Conservation (phyloP, 805 yeast species). For the Kluyveromyces wickerhamii region DNA sequence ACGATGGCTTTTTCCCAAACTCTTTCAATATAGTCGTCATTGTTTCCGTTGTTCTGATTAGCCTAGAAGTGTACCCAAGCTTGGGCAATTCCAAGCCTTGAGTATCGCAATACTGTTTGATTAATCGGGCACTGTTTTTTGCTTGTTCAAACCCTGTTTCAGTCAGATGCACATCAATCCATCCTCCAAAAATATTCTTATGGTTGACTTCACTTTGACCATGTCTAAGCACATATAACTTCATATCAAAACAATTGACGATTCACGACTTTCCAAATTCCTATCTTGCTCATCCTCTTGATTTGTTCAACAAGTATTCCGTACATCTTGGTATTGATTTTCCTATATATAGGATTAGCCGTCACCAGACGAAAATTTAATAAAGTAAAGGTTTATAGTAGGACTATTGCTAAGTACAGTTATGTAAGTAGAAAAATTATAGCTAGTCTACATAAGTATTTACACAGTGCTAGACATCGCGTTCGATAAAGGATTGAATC, state of each 20-base stretch:
- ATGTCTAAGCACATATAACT: constrained; percentile 51
- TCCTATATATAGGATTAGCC: too few relatives aligned
- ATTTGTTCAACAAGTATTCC: too few relatives aligned
- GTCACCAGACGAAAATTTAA: neutral
- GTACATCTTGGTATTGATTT: too few relatives aligned
- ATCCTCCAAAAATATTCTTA: constrained; percentile 71
- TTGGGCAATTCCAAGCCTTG: constrained; percentile 37
- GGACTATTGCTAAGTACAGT: too few relatives aligned
- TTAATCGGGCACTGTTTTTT: constrained; percentile 49
- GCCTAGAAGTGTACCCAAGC: constrained; percentile 59
- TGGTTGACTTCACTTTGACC: constrained; percentile 79
- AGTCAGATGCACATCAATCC: constrained; percentile 72
- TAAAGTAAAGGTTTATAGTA: too few relatives aligned
- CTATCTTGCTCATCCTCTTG: too few relatives aligned
- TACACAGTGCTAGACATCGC: too few relatives aligned
- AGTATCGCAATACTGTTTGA: constrained; percentile 33
- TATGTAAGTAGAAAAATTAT: too few relatives aligned
- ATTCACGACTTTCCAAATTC: too few relatives aligned
- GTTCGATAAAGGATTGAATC: constrained; percentile 68
- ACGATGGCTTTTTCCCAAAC: constrained; percentile 27
- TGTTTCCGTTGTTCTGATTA: constrained; percentile 69
- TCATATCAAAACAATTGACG: too few relatives aligned
- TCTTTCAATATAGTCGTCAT: constrained; percentile 56
- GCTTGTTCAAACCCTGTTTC: constrained; percentile 66
- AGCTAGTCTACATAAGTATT: too few relatives aligned